Evolutionary conservation across 169 alveolate species (phyloP).

Genomic region (Plasmodium relictum): DNA sequence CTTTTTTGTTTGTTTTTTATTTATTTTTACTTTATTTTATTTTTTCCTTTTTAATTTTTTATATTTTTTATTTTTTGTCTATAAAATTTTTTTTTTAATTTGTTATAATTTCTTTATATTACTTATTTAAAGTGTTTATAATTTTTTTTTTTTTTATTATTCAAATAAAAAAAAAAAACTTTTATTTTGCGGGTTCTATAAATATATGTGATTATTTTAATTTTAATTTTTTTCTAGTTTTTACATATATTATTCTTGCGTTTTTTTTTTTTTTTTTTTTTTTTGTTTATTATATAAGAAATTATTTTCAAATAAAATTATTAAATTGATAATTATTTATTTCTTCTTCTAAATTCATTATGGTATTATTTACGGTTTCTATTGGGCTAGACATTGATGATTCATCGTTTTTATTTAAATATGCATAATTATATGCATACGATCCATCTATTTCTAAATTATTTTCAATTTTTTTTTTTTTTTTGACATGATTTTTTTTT

Average conservation of each 20-base stretch:
- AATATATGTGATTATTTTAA: neutral
- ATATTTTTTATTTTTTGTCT: neutral
- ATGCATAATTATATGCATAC: conserved; percentile 75
- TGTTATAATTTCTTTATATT: neutral
- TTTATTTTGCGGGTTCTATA: neutral
- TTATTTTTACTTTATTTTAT: neutral
- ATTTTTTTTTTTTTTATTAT: neutral
- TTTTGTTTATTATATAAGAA: neutral
- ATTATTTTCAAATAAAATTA: conserved; percentile 4
- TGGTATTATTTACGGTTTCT: conserved; percentile 42
- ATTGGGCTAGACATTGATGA: conserved; percentile 45
- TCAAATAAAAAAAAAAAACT: neutral
- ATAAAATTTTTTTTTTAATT: neutral
- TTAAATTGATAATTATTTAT: conserved; percentile 36
- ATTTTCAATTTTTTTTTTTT: neutral
- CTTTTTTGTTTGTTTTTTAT: neutral
- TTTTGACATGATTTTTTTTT: neutral
- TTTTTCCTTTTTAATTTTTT: neutral
- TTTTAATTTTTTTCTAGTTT: neutral
- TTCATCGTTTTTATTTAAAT: conserved; percentile 34
- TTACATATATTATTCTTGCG: neutral
- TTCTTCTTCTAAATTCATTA: conserved; percentile 75
- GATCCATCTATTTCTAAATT: conserved; percentile 37
- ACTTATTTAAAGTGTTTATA: neutral
- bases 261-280: no score